phyloP scores from a whole-genome alignment of 2,329 filamentous ascomycete genomes.

The Fusarium sp. region DNA sequence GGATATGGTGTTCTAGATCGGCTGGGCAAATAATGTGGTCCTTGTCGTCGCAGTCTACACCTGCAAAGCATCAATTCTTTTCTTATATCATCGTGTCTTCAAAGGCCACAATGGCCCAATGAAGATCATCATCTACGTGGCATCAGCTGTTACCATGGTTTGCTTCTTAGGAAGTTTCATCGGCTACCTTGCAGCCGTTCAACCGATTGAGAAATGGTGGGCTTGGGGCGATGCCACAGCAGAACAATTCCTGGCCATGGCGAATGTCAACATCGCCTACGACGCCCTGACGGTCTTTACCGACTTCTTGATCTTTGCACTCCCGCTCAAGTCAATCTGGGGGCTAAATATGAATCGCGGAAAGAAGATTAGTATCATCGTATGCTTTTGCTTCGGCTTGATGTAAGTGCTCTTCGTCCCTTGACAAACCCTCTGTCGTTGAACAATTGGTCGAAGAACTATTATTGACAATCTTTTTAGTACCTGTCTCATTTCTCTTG shows the following conservation, averaged over 20 bases:
- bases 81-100: constrained; percentile 13
- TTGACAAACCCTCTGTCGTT: too few relatives aligned
- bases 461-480: neutral
- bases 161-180: constrained; percentile 20
- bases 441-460: too few relatives aligned
- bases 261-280: constrained; percentile 9
- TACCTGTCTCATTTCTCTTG: constrained; percentile 5
- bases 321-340: constrained; percentile 14
- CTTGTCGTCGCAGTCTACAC: constrained; percentile 8
- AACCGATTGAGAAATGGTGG: constrained; percentile 15
- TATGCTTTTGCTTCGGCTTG: constrained; percentile 14
- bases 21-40: constrained; percentile 6
- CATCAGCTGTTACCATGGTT: neutral
- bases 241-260: constrained; percentile 14
- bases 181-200: constrained; percentile 4
- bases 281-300: constrained; percentile 10
- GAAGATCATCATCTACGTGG: constrained; percentile 5
- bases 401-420: neutral
- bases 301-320: constrained; percentile 17
- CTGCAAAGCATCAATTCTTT: constrained; percentile 15
- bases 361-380: constrained; percentile 11
- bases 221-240: constrained; percentile 16
- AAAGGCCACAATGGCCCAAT: constrained; percentile 8
- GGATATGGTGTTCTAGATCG: neutral
- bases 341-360: constrained; percentile 8